These are phyloP conservation scores for Cinnamomum micranthum DNA, from an alignment of 164 flowering plant genomes.

Conservation along the genomic window DNA sequence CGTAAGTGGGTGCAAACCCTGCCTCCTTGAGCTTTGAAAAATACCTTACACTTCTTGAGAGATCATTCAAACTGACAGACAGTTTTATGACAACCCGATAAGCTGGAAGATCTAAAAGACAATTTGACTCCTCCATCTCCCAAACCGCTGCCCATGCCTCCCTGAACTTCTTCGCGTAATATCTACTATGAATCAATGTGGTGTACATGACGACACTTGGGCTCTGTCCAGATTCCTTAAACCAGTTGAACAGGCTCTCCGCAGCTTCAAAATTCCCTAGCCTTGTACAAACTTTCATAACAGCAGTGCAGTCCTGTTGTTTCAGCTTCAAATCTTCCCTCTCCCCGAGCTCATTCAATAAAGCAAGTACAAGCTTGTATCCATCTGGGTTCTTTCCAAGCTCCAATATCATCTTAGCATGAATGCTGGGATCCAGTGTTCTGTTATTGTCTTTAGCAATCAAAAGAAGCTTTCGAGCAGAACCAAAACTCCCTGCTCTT, in stretches of 20 bases:
- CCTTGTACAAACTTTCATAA: constrained; percentile 74
- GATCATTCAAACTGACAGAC: constrained; percentile 66
- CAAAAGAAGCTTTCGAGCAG: constrained; percentile 64
- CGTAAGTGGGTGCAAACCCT: constrained; percentile 74
- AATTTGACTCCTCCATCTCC: constrained; percentile 77
- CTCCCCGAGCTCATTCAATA: constrained; percentile 73
- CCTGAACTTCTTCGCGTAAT: constrained; percentile 50
- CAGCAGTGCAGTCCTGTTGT: constrained; percentile 72
- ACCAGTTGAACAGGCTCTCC: constrained; percentile 74
- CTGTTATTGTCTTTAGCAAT: constrained; percentile 47
- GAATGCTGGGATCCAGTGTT: constrained; percentile 61
- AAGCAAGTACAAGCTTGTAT: constrained; percentile 29
- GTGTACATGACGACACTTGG: constrained; percentile 89
- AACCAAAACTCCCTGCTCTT: constrained; percentile 62
- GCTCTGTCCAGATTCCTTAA: constrained; percentile 41
- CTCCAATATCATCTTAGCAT: constrained; percentile 66
- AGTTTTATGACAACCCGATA: constrained; percentile 74
- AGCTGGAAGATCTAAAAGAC: constrained; percentile 81
- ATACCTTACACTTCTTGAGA: constrained; percentile 63
- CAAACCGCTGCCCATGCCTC: constrained; percentile 74
- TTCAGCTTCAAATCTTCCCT: constrained; percentile 64
- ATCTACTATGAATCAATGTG: constrained; percentile 68
- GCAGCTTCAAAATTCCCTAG: constrained; percentile 63
- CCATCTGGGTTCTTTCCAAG: constrained; percentile 81
- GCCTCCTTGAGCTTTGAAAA: constrained; percentile 78